phyloP scores from a whole-genome alignment of 2,329 filamentous ascomycete species.

The Botrytis paeoniae region DNA sequence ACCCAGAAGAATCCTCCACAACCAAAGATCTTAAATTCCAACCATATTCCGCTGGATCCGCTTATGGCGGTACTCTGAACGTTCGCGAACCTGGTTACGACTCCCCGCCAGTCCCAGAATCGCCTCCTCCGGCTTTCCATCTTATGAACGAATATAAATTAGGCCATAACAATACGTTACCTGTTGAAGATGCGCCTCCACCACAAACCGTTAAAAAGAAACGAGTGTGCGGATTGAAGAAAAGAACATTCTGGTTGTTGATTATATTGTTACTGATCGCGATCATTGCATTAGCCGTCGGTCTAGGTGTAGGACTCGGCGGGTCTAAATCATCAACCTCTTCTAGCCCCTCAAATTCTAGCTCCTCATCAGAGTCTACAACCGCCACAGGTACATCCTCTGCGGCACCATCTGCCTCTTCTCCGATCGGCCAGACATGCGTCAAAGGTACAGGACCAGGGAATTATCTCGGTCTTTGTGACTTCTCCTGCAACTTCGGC shows the following conservation, averaged over 20 bases:
- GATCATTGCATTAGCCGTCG: slow-evolving; percentile 2
- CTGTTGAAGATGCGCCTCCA: neutral
- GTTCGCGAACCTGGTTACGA: neutral
- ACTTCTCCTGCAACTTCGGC: slow-evolving; percentile 33
- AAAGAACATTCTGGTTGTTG: slow-evolving; percentile 2
- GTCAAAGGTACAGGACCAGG: slow-evolving; percentile 32
- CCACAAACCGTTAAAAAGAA: neutral
- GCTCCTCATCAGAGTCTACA: neutral
- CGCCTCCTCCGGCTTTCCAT: slow-evolving; percentile 7
- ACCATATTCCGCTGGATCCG: neutral
- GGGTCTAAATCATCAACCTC: neutral
- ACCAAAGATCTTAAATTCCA: slow-evolving; percentile 15
- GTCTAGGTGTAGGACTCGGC: slow-evolving; percentile 10
- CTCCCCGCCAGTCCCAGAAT: neutral
- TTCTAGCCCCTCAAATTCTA: neutral
- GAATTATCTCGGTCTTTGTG: slow-evolving; percentile 41
- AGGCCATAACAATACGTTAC: neutral
- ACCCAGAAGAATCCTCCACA: neutral
- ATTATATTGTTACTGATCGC: neutral
- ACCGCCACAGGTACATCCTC: neutral
- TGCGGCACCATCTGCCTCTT: neutral
- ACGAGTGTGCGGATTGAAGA: slow-evolving; percentile 12
- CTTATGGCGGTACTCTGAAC: slow-evolving; percentile 5
- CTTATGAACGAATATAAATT: slow-evolving; percentile 12
- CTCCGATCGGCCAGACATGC: slow-evolving; percentile 20